Conservation (phyloP, 495 filamentous ascomycete genomes). For the Penicillium simplicissimum region DNA sequence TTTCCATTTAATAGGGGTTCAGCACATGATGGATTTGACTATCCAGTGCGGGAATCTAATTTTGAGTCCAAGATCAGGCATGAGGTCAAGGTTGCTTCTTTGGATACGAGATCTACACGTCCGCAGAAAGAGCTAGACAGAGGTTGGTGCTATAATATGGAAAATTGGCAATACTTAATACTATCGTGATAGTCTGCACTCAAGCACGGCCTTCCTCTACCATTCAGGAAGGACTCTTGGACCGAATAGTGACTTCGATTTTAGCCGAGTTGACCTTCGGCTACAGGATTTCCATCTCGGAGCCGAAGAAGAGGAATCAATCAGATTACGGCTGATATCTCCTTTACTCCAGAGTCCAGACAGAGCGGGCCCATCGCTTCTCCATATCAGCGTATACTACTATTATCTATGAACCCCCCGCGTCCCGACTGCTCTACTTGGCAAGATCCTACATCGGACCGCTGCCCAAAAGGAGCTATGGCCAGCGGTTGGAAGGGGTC, state of each 20-base stretch:
- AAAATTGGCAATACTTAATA: not conserved
- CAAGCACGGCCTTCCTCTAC: not conserved
- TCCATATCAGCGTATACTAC: too few species aligned
- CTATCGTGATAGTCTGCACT: not conserved
- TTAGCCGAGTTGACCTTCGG: not conserved
- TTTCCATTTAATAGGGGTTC: not conserved
- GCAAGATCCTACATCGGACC: constrained; percentile 19
- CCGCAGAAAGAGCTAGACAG: not conserved
- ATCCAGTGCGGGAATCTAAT: not conserved
- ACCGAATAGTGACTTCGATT: not conserved
- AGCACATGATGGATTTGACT: not conserved
- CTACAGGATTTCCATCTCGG: not conserved
- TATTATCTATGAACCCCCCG: not conserved
- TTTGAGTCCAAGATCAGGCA: not conserved
- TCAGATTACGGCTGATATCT: not conserved
- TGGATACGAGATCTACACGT: not conserved
- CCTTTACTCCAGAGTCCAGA: not conserved
- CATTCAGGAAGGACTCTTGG: not conserved
- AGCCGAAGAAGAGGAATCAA: not conserved
- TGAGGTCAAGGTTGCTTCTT: not conserved
- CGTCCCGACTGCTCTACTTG: constrained; percentile 1
- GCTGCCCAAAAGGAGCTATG: constrained; percentile 34
- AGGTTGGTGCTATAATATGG: not conserved
- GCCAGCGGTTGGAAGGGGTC: constrained; percentile 26
- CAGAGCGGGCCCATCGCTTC: not conserved